Base-by-base conservation (phyloP, 192 early-diverging fungal genomes). In the Linnemannia hyalina region DNA sequence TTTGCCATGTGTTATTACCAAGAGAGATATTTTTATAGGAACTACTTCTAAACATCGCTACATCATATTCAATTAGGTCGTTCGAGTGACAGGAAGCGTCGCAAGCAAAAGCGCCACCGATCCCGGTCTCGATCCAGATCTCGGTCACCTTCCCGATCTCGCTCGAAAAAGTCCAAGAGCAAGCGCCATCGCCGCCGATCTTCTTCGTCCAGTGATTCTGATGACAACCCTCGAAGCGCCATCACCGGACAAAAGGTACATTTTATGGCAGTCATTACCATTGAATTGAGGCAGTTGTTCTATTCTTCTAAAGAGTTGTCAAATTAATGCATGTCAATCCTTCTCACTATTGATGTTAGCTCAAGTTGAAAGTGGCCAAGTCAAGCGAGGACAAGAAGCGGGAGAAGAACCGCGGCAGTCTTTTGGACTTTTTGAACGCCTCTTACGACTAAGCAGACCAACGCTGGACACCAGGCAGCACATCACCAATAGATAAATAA, bases 321-420 rank as follows among this genome's bases (percentile, higher is more conserved):
- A 68, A 68, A 55, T 80, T 26, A 80, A 52, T 68, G 20, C 41
- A 13, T 18, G 6, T 23, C 1, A 18, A 29, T 55, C 22, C 44
- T 46, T 54, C 22, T 65, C 32, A 52, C 6, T 52, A 46, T 70
- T 13, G 26, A 22, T 36, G 35, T 32, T 35, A 84, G 82, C 57
- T 85, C 20, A 85, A 85, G 36, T 63, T 85, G 0, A 85, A 85
- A 35, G 78, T 85, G 6, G 78, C 75, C 29, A 85, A 85, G 57
- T 76, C 83, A 3, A 85, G 83, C 29, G 65, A 80, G 36, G 83
- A 85, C 71, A 85, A 85, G 74, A 85, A 85, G 41, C 83, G 83
- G 3, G 83, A 85, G 26, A 85, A 85, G 63, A 85, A 85, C 29
- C 49, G 83, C 72, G 83, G 83, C 18, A 85, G 35, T 68, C 78